Percentiles rank a stretch among this genome's conserved stretches.
phyloP scores from a whole-genome alignment of 2,329 filamentous ascomycete genomes.

The Neofusicoccum ribis region DNA sequence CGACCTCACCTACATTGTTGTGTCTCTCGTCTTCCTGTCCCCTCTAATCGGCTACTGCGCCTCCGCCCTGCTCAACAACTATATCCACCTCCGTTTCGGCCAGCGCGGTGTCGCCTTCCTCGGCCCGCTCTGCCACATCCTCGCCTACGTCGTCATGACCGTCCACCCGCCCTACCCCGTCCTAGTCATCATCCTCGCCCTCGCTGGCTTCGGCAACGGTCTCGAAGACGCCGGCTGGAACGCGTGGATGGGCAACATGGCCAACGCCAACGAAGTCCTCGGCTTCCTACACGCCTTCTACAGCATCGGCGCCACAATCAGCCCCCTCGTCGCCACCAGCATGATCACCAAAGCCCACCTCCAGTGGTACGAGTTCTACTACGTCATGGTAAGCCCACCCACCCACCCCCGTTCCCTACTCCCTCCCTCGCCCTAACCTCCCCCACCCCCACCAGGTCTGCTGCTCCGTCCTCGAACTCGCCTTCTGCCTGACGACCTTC shows the following conservation, averaged over 20 bases:
- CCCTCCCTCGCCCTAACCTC: neutral
- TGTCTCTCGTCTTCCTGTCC: constrained; percentile 67
- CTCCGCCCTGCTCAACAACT: constrained; percentile 65
- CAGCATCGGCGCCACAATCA: constrained; percentile 68
- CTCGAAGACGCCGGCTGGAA: constrained; percentile 64
- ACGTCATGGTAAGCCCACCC: constrained; percentile 62
- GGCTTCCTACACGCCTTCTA: constrained; percentile 73
- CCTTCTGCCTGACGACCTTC: constrained; percentile 57
- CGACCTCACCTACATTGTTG: constrained; percentile 59
- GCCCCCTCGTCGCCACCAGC: constrained; percentile 69
- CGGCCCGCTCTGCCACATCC: constrained; percentile 61
- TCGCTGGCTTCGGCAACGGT: constrained; percentile 72
- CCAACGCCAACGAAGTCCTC: constrained; percentile 70
- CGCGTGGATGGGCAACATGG: constrained; percentile 70
- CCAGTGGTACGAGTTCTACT: constrained; percentile 75
- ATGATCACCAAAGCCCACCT: constrained; percentile 66
- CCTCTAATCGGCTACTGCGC: constrained; percentile 66
- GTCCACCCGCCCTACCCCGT: constrained; percentile 70
- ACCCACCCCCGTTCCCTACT: neutral
- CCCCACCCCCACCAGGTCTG: constrained; percentile 44
- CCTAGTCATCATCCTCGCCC: constrained; percentile 63
- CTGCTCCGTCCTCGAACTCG: constrained; percentile 57
- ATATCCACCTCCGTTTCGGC: constrained; percentile 64
- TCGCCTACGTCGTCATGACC: constrained; percentile 65
- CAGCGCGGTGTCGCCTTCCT: constrained; percentile 71